Percentiles rank a stretch among this genome's conserved stretches.
Conservation (phyloP, 345 rosid genomes). For the Excoecaria agallocha region DNA sequence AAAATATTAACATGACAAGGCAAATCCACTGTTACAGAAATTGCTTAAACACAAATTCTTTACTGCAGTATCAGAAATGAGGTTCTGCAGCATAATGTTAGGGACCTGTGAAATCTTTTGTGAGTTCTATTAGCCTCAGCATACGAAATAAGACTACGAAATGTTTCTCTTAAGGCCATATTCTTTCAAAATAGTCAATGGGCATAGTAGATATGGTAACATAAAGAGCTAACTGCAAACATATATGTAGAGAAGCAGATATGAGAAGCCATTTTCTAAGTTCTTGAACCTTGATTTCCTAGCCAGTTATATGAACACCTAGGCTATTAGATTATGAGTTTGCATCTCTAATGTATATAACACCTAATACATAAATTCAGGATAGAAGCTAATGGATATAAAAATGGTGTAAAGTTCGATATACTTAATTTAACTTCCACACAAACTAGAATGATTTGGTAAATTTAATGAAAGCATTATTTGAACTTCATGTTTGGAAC, state of each 20-base stretch:
- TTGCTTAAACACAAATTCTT: not conserved
- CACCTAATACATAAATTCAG: not conserved
- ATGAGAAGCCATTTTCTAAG: not conserved
- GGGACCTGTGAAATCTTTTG: no score
- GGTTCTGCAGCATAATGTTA: no score
- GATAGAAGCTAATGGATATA: not conserved
- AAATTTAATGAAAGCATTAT: not conserved
- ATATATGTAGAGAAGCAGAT: not conserved
- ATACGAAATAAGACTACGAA: no score
- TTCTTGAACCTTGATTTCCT: not conserved
- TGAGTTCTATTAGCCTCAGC: no score
- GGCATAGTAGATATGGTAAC: not conserved
- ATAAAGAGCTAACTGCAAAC: not conserved
- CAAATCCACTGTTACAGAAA: not conserved
- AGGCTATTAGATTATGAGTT: not conserved
- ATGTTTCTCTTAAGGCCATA: no score
- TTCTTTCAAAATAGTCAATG: not conserved
- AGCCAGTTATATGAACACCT: not conserved
- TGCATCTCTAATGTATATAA: not conserved
- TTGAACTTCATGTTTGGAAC: conserved; percentile 3
- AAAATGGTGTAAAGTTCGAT: not conserved
- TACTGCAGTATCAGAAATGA: no score
- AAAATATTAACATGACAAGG: not conserved
- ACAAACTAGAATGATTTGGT: not conserved
- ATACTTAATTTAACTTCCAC: not conserved